Evolutionary conservation across 805 yeast genomes (phyloP).

Genomic region (Kurtzmaniella cleridarum): DNA sequence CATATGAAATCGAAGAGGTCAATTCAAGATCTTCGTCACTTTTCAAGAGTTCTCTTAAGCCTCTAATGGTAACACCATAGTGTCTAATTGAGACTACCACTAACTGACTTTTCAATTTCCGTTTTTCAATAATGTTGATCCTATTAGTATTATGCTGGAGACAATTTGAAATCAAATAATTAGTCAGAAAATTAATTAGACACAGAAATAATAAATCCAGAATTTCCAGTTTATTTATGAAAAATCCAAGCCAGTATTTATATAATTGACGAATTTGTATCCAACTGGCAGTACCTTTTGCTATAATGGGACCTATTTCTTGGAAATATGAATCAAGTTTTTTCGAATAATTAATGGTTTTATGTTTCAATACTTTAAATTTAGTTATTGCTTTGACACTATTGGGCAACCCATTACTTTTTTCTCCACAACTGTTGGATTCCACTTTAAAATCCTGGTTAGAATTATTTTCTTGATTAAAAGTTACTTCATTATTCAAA

Average conservation of each 20-base stretch:
- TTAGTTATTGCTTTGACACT: too few species aligned
- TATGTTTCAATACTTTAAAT: too few species aligned
- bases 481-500: too few species aligned
- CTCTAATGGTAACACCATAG: conserved; percentile 31
- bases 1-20: conserved; percentile 31
- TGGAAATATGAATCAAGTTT: too few species aligned
- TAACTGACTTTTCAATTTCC: conserved; percentile 19
- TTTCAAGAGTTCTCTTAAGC: conserved; percentile 24
- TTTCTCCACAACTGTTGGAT: too few species aligned
- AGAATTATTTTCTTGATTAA: conserved; percentile 1
- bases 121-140: conserved; percentile 9
- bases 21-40: conserved; percentile 22
- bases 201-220: conserved; percentile 30
- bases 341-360: too few species aligned
- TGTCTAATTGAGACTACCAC: conserved; percentile 29
- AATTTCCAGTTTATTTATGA: conserved; percentile 18
- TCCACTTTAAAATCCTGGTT: conserved; percentile 3
- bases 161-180: conserved; percentile 29
- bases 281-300: conserved; percentile 22
- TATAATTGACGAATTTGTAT: conserved; percentile 24
- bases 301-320: conserved; percentile 12
- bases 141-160: conserved; percentile 11
- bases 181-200: conserved; percentile 33
- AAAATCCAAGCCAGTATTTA: conserved; percentile 28
- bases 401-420: too few species aligned